phyloP scores from a whole-genome alignment of 1,139 yeast species.

The Eremothecium coryli region DNA sequence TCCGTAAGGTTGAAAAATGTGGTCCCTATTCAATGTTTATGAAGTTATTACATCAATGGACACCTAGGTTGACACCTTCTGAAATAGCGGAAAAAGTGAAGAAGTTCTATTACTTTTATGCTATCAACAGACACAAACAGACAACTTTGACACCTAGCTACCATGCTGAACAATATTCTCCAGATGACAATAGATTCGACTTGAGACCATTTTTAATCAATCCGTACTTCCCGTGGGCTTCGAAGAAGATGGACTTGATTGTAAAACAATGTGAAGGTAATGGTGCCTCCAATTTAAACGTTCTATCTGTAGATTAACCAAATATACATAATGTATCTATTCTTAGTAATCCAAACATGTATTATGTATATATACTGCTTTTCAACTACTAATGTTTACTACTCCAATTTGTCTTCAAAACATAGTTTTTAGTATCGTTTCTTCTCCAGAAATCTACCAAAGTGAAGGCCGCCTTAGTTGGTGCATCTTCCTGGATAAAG shows the following conservation, averaged over 20 bases:
- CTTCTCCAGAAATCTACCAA: conserved; percentile 46
- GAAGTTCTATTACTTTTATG: conserved; percentile 83
- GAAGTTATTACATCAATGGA: conserved; percentile 86
- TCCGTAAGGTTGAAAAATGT: conserved; percentile 85
- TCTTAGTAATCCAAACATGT: no score
- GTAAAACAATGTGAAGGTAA: conserved; percentile 45
- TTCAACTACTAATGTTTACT: no score
- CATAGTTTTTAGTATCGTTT: conserved; percentile 34
- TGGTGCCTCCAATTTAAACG: conserved; percentile 28
- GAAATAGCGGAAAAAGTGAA: conserved; percentile 89
- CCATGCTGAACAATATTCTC: conserved; percentile 96
- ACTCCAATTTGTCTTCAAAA: conserved; percentile 35
- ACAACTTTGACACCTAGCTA: conserved; percentile 94
- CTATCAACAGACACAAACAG: conserved; percentile 92
- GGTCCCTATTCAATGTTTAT: conserved; percentile 95
- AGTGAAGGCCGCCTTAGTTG: conserved; percentile 55
- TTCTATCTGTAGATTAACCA: conserved; percentile 39
- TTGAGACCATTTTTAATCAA: conserved; percentile 85
- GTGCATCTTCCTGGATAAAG: conserved; percentile 85
- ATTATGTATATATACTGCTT: no score
- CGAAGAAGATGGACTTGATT: conserved; percentile 73
- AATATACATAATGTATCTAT: no score
- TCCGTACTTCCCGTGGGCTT: conserved; percentile 88
- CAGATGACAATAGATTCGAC: conserved; percentile 95
- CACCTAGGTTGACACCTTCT: conserved; percentile 69